phyloP scores from a whole-genome alignment of 208 protist genomes.

The Acanthamoeba castellanii region DNA sequence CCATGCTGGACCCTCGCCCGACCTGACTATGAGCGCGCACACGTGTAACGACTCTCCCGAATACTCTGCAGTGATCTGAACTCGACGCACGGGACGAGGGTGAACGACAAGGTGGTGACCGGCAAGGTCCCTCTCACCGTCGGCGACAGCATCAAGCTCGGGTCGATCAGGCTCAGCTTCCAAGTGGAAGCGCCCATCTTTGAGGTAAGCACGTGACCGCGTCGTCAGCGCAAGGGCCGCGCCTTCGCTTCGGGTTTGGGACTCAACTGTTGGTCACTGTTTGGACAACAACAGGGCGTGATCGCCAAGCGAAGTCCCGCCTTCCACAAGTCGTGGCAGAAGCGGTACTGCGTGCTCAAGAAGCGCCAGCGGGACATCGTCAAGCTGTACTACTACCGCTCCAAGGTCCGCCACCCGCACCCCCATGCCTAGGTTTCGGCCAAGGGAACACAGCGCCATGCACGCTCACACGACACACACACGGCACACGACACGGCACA shows the following conservation, averaged over 20 bases:
- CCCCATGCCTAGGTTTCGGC: background rate
- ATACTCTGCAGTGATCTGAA: background rate
- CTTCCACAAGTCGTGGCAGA: slow-evolving; percentile 64
- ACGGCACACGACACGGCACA: background rate
- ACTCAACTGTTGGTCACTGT: background rate
- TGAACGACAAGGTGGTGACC: slow-evolving; percentile 23
- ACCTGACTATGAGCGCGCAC: background rate
- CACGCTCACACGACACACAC: no score
- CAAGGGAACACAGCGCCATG: no score
- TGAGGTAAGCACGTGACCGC: background rate
- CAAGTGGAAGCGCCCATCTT: slow-evolving; percentile 6
- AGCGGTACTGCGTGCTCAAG: slow-evolving; percentile 64
- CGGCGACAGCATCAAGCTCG: slow-evolving; percentile 8
- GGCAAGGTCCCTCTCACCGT: background rate
- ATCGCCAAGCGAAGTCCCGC: slow-evolving; percentile 41
- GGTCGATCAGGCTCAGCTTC: background rate
- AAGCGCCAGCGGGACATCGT: slow-evolving; percentile 2
- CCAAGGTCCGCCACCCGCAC: background rate
- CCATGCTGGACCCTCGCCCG: background rate
- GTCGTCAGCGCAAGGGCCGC: no score
- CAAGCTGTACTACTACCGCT: slow-evolving; percentile 49
- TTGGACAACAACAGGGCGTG: background rate
- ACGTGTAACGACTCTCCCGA: background rate
- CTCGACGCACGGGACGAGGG: slow-evolving; percentile 17
- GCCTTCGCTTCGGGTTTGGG: background rate